Evolutionary conservation across 768 basidiomycete species (phyloP).

Genomic region (Mycena sanguinolenta): DNA sequence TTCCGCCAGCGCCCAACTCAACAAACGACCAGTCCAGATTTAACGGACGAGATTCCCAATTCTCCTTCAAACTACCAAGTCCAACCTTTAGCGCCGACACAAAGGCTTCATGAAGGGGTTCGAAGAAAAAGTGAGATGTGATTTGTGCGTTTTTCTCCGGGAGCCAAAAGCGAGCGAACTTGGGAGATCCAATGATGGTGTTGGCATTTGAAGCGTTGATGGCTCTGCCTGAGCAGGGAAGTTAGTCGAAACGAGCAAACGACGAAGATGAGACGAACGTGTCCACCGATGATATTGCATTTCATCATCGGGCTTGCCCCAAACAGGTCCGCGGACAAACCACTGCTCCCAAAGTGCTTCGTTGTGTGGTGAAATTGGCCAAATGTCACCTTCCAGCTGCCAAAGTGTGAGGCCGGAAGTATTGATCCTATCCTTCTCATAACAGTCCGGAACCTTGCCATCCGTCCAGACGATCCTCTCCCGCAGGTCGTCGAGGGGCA

Average conservation of each 20-base stretch:
- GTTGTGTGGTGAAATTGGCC: not conserved
- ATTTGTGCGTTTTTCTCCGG: not conserved
- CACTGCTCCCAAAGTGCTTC: not conserved
- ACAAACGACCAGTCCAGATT: too few relatives aligned
- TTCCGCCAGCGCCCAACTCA: too few relatives aligned
- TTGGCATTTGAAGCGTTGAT: not conserved
- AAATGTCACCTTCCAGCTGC: slow-evolving; percentile 1
- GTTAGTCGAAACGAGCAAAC: not conserved
- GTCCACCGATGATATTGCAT: not conserved
- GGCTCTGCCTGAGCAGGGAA: not conserved
- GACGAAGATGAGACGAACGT: not conserved
- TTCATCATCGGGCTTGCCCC: not conserved
- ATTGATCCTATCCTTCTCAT: not conserved
- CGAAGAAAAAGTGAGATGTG: slow-evolving; percentile 1
- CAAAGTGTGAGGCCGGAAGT: not conserved
- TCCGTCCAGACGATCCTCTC: not conserved
- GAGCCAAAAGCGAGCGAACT: slow-evolving; percentile 6
- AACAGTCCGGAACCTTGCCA: not conserved
- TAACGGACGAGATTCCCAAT: too few relatives aligned
- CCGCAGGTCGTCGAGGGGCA: not conserved
- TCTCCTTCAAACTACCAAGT: too few relatives aligned
- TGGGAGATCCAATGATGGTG: slow-evolving; percentile 1
- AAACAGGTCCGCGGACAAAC: too few relatives aligned
- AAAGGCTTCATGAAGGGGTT: too few relatives aligned
- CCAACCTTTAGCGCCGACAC: too few relatives aligned